Evolutionary conservation across 148 eudicot genomes (phyloP), one percentile per base, ranked within the genome.

Genomic region (Chenopodium album): DNA sequence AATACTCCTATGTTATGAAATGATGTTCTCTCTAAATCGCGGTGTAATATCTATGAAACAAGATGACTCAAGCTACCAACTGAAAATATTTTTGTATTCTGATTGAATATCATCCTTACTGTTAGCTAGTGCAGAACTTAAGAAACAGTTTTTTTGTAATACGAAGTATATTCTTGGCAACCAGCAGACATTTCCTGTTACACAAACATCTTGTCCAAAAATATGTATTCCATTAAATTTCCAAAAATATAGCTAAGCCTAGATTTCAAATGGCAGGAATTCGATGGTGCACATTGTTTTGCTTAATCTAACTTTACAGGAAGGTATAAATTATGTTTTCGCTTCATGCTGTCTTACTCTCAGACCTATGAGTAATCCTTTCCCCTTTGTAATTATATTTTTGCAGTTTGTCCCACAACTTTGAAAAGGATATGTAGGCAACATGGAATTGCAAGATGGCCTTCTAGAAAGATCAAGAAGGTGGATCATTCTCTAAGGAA

Each of bases 371-470:
- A 52, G 11, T 54, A 28, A 76, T 14, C 20, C 22, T 32, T 44
- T 41, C 23, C 22, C 11, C 20, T 46, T 47, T 23, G 20, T 29
- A 41, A 64, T 13, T 52, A 34, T 46, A 13, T 50, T 50, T 69
- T 78, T 89, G 88, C 87, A 96, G 99, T 96, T 77, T 94, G 99
- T 86, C 98, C 98, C 13, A 94, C 99, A 31, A 96, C 99, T 46
- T 84, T 96, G 87, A 96, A 96, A 86, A 90, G 99, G 85, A 94
- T 96, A 85, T 96, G 99, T 81, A 90, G 99, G 82, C 97, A 96
- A 74, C 97, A 92, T 31, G 98, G 99, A 52, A 96, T 96, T 69
- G 88, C 89, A 44, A 87, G 98, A 74, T 96, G 99, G 99, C 99
- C 99, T 73, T 96, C 99, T 26, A 81, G 98, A 82, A 96, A 96